These are phyloP conservation scores for Trapa bicornis DNA, from an alignment of 345 rosid species.

Conservation along the genomic window DNA sequence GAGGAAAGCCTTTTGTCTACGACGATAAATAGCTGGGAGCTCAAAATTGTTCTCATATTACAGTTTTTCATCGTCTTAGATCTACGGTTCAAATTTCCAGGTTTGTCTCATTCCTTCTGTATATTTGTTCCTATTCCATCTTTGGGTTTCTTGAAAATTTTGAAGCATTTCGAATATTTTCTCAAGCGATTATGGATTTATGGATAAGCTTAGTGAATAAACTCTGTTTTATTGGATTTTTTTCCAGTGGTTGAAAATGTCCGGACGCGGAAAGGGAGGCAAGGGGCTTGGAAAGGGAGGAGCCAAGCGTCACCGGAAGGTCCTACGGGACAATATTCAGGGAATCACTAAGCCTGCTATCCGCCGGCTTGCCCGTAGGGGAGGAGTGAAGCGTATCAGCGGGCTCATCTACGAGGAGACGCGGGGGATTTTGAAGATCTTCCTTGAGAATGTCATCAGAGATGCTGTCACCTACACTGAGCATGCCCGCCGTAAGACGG, in stretches of 20 bases:
- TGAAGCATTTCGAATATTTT: neutral
- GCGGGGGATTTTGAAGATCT: constrained; percentile 22
- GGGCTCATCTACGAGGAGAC: constrained; percentile 28
- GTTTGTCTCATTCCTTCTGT: neutral
- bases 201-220: too few species aligned
- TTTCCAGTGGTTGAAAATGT: constrained; percentile 7
- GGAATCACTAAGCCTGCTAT: constrained; percentile 18
- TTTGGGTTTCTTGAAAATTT: neutral
- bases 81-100: neutral
- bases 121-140: neutral
- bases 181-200: too few species aligned
- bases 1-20: neutral
- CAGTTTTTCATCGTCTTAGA: neutral
- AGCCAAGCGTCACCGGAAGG: constrained; percentile 23
- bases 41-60: neutral
- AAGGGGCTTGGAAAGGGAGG: constrained; percentile 29
- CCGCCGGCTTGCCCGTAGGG: constrained; percentile 19
- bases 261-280: constrained; percentile 26
- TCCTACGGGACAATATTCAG: constrained; percentile 26
- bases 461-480: constrained; percentile 23
- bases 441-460: constrained; percentile 22
- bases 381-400: constrained; percentile 25
- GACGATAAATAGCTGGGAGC: neutral
- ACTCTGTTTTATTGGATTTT: too few species aligned
- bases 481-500: constrained; percentile 25